Base-by-base conservation (phyloP, 495 filamentous ascomycete species). In the Cudoniella acicularis region DNA sequence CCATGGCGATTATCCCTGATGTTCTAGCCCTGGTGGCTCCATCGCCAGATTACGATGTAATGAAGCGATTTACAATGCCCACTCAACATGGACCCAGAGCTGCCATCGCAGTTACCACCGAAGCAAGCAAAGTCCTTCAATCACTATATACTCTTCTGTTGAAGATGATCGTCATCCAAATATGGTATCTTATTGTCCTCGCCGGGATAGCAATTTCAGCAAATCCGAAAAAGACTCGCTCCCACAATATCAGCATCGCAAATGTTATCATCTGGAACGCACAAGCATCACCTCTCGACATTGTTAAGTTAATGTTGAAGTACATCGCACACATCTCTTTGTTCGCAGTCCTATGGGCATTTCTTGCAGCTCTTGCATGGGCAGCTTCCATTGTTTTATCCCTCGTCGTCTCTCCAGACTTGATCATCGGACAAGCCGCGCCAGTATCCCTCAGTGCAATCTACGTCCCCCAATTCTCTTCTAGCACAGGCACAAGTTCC, bases 81-180 rank as follows among this genome's bases (percentile, higher is more conserved):
- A 43, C 46, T 24, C 40, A 25, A 17, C 9, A 63, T 23, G 47
- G 49, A 10, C 42, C 53, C 10, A 60, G 21, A 23, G 57, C 60
- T 45, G 61, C 61, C 48, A 48, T 47, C 21, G 17, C 48, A 24
- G 48, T 50, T 22, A 50, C 48, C 10, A 22, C 24, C 10, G 48
- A 50, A 21, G 6, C 42, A 13, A 55, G 62, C 59, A 23, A 54
- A 18, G 56, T 51, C 17, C 41, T 65, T 6, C 18, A 57, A 10
- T 65, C 62, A 2, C 54, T 65, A 1, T 65, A 65, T 47, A 63
- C 62, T 2, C n/a, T 65, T 2, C 26, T 65, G 60, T 51, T 65
- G 40, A 52, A 57, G 24, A 42, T 54, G 27, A 62, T 57, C 27
- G 30, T 62, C 60, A 50, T 52, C 9, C 30, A 65, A 26, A 40